phyloP scores from a whole-genome alignment of 2,329 filamentous ascomycete genomes.

The Phialophora tarda region DNA sequence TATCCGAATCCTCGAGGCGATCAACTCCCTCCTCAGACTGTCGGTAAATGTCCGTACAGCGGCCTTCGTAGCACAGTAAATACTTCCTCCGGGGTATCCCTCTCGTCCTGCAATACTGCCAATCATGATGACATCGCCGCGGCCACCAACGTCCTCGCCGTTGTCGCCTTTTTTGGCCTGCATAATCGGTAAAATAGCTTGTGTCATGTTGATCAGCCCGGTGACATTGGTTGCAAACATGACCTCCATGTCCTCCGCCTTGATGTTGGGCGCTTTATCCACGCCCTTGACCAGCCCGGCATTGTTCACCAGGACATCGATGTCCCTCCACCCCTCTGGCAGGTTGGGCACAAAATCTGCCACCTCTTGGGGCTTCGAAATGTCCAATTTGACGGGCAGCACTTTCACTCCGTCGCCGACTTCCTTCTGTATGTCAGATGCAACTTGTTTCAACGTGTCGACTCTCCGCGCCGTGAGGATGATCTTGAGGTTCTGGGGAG shows the following conservation, averaged over 20 bases:
- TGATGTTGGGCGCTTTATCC: slow-evolving; percentile 82
- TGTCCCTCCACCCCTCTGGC: slow-evolving; percentile 80
- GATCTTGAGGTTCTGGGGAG: slow-evolving; percentile 77
- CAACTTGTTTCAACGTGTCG: slow-evolving; percentile 77
- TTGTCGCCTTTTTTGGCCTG: slow-evolving; percentile 56
- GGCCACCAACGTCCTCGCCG: slow-evolving; percentile 64
- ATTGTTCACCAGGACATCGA: slow-evolving; percentile 94
- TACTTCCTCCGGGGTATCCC: slow-evolving; percentile 80
- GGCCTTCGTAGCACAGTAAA: slow-evolving; percentile 93
- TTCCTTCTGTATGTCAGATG: slow-evolving; percentile 75
- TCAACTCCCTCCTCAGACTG: slow-evolving; percentile 78
- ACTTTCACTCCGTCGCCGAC: slow-evolving; percentile 82
- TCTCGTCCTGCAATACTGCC: slow-evolving; percentile 91
- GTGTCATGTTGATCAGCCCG: slow-evolving; percentile 94
- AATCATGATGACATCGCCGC: slow-evolving; percentile 94
- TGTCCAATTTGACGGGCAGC: slow-evolving; percentile 80
- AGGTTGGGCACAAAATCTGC: slow-evolving; percentile 72
- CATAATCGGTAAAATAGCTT: slow-evolving; percentile 84
- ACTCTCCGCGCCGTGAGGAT: slow-evolving; percentile 87
- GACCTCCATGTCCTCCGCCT: slow-evolving; percentile 76
- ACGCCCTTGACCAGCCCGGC: slow-evolving; percentile 90
- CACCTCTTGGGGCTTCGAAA: slow-evolving; percentile 79
- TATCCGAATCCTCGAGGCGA: slow-evolving; percentile 77
- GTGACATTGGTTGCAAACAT: slow-evolving; percentile 96
- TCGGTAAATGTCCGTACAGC: slow-evolving; percentile 86